These are phyloP conservation scores for Sclerotiophoma versabilis DNA, from an alignment of 2,329 filamentous ascomycete genomes.

Conservation along the genomic window DNA sequence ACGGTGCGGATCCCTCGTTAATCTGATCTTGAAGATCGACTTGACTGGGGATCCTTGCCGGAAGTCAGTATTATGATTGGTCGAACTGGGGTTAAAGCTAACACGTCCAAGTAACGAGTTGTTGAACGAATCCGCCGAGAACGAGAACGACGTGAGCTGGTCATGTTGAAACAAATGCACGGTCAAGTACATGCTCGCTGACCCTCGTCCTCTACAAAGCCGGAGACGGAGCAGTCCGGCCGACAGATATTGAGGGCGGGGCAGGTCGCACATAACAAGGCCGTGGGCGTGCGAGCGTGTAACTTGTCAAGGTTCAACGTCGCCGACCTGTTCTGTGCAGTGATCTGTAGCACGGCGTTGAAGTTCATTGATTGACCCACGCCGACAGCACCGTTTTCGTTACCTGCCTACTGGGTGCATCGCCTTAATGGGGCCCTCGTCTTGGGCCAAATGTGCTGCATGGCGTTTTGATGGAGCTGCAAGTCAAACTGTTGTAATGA, in stretches of 20 bases:
- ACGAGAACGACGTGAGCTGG: constrained; percentile 3
- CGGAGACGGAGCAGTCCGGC: constrained; percentile 19
- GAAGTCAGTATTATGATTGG: background rate
- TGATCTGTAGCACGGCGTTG: constrained; percentile 31
- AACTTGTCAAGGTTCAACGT: constrained; percentile 29
- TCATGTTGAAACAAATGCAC: constrained; percentile 5
- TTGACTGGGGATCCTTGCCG: constrained; percentile 33
- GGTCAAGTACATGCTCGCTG: constrained; percentile 23
- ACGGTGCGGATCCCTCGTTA: constrained; percentile 43
- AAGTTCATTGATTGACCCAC: constrained; percentile 20
- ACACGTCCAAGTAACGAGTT: constrained; percentile 3
- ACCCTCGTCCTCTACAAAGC: constrained; percentile 25
- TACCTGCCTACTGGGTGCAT: constrained; percentile 32
- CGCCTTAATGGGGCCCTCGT: background rate
- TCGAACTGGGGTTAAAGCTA: background rate
- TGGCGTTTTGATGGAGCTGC: constrained; percentile 10
- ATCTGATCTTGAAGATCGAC: constrained; percentile 44
- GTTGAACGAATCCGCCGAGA: constrained; percentile 3
- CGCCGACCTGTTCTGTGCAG: constrained; percentile 34
- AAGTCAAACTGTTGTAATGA: constrained; percentile 28
- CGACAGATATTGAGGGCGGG: constrained; percentile 24
- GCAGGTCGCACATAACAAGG: constrained; percentile 20
- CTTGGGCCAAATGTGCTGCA: constrained; percentile 9
- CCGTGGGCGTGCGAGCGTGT: constrained; percentile 25
- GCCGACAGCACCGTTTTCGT: constrained; percentile 32